Evolutionary conservation across 1,284 basidiomycete genomes (phyloP).

Genomic region (Schizophyllum commune): DNA sequence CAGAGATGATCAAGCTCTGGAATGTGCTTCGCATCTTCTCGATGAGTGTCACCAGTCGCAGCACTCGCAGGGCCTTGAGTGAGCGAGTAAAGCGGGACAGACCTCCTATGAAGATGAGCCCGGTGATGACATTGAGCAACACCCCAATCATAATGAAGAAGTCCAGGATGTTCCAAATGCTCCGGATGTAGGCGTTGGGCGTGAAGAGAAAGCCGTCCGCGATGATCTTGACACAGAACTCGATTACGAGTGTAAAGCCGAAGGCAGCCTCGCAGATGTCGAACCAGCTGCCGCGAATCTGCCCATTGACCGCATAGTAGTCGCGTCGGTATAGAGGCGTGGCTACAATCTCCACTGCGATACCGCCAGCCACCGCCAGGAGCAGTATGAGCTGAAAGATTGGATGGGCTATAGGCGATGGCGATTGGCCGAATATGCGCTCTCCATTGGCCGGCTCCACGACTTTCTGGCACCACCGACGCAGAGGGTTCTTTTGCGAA

Average conservation of each 20-base stretch:
- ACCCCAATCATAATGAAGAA: slow-evolving; percentile 81
- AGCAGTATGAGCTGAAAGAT: slow-evolving; percentile 76
- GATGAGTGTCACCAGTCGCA: slow-evolving; percentile 87
- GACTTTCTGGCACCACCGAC: slow-evolving; percentile 77
- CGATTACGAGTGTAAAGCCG: slow-evolving; percentile 70
- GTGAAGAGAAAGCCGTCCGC: slow-evolving; percentile 93
- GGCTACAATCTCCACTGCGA: slow-evolving; percentile 80
- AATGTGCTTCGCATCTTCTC: slow-evolving; percentile 86
- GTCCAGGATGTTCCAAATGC: slow-evolving; percentile 91
- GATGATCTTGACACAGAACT: slow-evolving; percentile 87
- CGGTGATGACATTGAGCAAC: slow-evolving; percentile 75
- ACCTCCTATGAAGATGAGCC: slow-evolving; percentile 74
- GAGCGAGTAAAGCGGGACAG: slow-evolving; percentile 80
- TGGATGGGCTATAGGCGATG: slow-evolving; percentile 61
- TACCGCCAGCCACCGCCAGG: slow-evolving; percentile 74
- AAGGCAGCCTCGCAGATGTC: slow-evolving; percentile 77
- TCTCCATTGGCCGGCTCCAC: slow-evolving; percentile 82
- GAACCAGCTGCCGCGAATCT: slow-evolving; percentile 77
- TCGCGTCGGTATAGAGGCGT: slow-evolving; percentile 81
- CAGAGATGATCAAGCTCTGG: slow-evolving; percentile 86
- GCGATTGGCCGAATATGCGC: slow-evolving; percentile 71
- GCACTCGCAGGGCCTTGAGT: slow-evolving; percentile 83
- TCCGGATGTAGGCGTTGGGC: slow-evolving; percentile 89
- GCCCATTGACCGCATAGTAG: slow-evolving; percentile 61
- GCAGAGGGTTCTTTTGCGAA: slow-evolving; percentile 71